Base-by-base conservation (phyloP, 192 early-diverging fungal genomes). In the Podila epigama region DNA sequence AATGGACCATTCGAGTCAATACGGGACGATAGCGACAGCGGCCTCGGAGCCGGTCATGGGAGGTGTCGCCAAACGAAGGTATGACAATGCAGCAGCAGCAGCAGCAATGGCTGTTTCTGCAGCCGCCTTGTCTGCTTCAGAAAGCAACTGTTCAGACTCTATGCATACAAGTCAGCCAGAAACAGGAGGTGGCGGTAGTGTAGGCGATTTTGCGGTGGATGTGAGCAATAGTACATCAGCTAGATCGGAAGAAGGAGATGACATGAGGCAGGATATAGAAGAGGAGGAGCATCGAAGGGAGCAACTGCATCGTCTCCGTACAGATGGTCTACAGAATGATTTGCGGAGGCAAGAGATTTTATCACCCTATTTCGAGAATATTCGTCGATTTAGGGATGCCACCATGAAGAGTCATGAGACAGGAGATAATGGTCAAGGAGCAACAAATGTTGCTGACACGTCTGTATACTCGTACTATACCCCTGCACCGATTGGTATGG, bases 291-390 rank as follows among this genome's bases (percentile, higher is more conserved):
- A n/a, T n/a, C n/a, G n/a, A n/a, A n/a, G n/a, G n/a, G n/a, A n/a
- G n/a, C n/a, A 63, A 29, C 59, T 62, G 2, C 35, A 63, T 35
- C 28, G 33, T 2, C 65, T 67, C 29, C 40, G 50, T 13, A 63
- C 65, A 1, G 25, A 42, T 12, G 53, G 54, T 22, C 53, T 55
- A 3, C 20, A 18, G 33, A 20, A 33, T 8, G 25, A 25, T 16
- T n/a, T 22, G 33, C 25, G 36, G 27, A 31, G 39, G 11, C 39
- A 75, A 3, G 72, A 75, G n/a, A 56, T 68, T 6, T 25, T 68
- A 13, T 68, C 72, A 4, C 72, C 72, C 1, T 75, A 68, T 29
- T 63, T 67, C 32, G 72, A 68, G 28, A 75, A 63, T 42, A 75
- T 75, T 28, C 60, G 64, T 4, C 56, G 50, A 25, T 68, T 68